Conservation (phyloP, 805 yeast species). For the Ogataea pignaliae region DNA sequence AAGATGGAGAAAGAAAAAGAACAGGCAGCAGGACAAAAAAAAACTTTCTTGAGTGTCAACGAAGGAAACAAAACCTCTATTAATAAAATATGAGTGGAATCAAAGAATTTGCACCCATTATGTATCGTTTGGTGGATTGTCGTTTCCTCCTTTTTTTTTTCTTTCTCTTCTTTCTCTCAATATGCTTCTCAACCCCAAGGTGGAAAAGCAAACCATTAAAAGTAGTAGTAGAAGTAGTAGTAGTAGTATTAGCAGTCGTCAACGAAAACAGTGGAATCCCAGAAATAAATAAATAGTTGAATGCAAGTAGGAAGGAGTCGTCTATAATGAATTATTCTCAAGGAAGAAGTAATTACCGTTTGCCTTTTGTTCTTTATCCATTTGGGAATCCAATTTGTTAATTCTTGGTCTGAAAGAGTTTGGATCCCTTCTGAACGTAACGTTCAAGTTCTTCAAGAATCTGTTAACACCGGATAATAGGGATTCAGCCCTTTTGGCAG, state of each 20-base stretch:
- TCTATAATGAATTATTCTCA: slow-evolving; percentile 51
- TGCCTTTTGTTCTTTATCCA: slow-evolving; percentile 96
- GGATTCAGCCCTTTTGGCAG: slow-evolving; percentile 87
- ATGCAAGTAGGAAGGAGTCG: not conserved
- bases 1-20: not conserved
- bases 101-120: too few relatives aligned
- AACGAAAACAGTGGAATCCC: slow-evolving; percentile 1
- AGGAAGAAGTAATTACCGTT: slow-evolving; percentile 94
- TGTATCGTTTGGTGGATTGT: not conserved
- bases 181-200: not conserved
- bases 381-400: slow-evolving; percentile 94
- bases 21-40: not conserved
- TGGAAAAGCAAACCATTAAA: not conserved
- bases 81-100: too few relatives aligned
- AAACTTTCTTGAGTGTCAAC: not conserved
- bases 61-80: not conserved
- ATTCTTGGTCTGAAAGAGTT: slow-evolving; percentile 98
- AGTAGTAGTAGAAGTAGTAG: too few relatives aligned
- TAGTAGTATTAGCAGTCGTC: too few relatives aligned
- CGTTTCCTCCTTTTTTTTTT: not conserved
- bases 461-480: slow-evolving; percentile 95
- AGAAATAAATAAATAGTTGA: slow-evolving; percentile 3
- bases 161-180: not conserved
- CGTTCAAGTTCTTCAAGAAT: slow-evolving; percentile 94
- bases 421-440: slow-evolving; percentile 99